Evolutionary conservation across 176 grass and related monocot genomes (phyloP), one percentile per base, ranked within the genome.

Genomic region (Carex pumila): DNA sequence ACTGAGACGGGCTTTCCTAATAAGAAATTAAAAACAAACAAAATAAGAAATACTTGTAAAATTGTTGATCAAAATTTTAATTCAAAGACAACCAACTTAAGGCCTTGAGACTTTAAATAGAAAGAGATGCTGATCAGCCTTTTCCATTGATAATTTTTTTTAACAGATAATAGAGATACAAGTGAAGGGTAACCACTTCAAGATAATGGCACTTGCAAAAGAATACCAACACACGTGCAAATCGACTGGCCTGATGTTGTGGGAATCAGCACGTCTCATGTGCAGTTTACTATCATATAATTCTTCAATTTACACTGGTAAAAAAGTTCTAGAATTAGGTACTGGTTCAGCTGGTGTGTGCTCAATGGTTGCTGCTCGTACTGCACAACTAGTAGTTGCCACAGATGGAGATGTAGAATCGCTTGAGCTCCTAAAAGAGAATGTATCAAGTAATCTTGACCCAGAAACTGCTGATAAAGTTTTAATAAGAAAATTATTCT

Each of bases 161-260:
- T 19, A 82, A 71, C 88, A 95, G 80, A 85, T 74, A 17, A 80
- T 94, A 81, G 75, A 83, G 60, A 80, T 97, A 18, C 85, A 88
- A 84, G 89, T 83, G 81, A 94, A 88, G 82, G 84, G 61, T 49
- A 85, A 88, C 0, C 56, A 86, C 65, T 94, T 97, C 68, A 92
- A 83, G 84, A 90, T 97, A 91, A 94, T 88, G 84, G 80, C 88
- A 84, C 87, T 94, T 25, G 32, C 81, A 17, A 97, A 87, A 87
- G 94, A 97, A 92, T 76, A 94, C 57, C 94, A 97, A 81, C 94
- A 94, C 88, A 94, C 89, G 8, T 97, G 94, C 90, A 97, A 91
- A 90, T 92, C 80, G 49, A 94, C 94, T 12, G 94, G 94, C 19
- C 79, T 97, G 61, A 97, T 94, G 92, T 79, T 97, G 53, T 97